Conservation (phyloP, 2,329 filamentous ascomycete species). For the Proliferodiscus dingleyae region DNA sequence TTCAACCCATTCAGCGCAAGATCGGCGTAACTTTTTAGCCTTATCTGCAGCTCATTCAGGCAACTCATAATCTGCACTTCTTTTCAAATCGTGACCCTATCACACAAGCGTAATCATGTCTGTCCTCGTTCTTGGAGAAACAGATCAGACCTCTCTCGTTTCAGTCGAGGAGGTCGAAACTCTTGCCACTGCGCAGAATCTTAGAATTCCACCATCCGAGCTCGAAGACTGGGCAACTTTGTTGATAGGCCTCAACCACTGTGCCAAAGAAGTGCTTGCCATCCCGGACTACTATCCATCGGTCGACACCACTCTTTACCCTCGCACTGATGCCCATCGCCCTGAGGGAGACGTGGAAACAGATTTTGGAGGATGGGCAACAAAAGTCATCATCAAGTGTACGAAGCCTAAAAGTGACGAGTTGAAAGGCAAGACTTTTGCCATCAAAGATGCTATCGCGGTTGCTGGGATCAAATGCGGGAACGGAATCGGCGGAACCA, state of each 20-base stretch:
- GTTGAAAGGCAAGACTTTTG: slow-evolving; percentile 5
- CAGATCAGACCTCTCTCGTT: slow-evolving; percentile 2
- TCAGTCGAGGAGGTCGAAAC: neutral
- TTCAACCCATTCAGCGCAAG: too few species aligned
- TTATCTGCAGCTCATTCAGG: too few species aligned
- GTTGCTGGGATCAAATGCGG: slow-evolving; percentile 10
- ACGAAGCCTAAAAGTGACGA: slow-evolving; percentile 14
- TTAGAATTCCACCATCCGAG: neutral
- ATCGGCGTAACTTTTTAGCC: too few species aligned
- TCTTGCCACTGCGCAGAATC: slow-evolving; percentile 4
- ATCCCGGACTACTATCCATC: slow-evolving; percentile 8
- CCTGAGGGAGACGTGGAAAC: slow-evolving; percentile 3
- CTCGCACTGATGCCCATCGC: slow-evolving; percentile 7
- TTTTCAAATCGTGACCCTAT: too few species aligned
- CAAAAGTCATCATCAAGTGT: slow-evolving; percentile 42
- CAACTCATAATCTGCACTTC: too few species aligned
- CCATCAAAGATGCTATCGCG: slow-evolving; percentile 11
- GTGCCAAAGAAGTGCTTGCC: slow-evolving; percentile 5
- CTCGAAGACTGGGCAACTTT: slow-evolving; percentile 5
- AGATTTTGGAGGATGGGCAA: slow-evolving; percentile 25
- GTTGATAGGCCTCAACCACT: slow-evolving; percentile 6
- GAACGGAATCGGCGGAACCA: slow-evolving; percentile 5
- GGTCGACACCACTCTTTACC: slow-evolving; percentile 8
- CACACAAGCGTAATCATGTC: too few species aligned
- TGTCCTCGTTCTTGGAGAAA: too few species aligned